Conservation (phyloP, 495 filamentous ascomycete species). For the Thermothielavioides terrestris region DNA sequence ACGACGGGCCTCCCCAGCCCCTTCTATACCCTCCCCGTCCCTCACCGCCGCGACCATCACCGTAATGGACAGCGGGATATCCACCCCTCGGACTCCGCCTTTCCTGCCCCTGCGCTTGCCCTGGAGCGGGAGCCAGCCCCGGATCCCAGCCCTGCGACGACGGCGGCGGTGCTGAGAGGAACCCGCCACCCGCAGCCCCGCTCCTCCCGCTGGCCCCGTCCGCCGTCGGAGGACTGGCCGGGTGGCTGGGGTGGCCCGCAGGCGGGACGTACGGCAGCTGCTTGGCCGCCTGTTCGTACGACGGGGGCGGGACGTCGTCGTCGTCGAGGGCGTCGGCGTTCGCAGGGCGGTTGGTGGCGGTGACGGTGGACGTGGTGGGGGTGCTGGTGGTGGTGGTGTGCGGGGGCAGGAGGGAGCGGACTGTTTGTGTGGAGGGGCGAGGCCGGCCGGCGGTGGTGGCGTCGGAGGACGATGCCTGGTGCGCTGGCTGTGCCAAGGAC, state of each 20-base stretch:
- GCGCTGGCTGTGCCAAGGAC: no score
- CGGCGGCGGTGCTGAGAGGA: no score
- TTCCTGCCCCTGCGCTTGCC: not conserved
- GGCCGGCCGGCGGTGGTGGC: constrained; percentile 8
- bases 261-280: constrained; percentile 57
- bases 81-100: not conserved
- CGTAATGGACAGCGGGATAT: constrained; percentile 5
- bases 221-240: constrained; percentile 31
- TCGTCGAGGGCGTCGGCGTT: constrained; percentile 43
- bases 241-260: constrained; percentile 46
- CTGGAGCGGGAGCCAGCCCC: no score
- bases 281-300: constrained; percentile 71
- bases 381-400: constrained; percentile 10
- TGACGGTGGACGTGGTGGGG: no score
- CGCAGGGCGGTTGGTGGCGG: constrained; percentile 28
- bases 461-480: constrained; percentile 6
- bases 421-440: constrained; percentile 25
- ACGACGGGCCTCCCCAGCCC: constrained; percentile 14
- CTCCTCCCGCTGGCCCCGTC: not conserved
- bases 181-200: not conserved
- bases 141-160: no score
- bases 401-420: constrained; percentile 38
- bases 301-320: constrained; percentile 57
- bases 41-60: not conserved
- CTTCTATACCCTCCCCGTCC: constrained; percentile 19